Percentiles rank a stretch among this genome's conserved stretches.
These are phyloP conservation scores for Phaeosphaeriaceae sp. DNA, from an alignment of 2,329 filamentous ascomycete genomes.

Conservation along the genomic window DNA sequence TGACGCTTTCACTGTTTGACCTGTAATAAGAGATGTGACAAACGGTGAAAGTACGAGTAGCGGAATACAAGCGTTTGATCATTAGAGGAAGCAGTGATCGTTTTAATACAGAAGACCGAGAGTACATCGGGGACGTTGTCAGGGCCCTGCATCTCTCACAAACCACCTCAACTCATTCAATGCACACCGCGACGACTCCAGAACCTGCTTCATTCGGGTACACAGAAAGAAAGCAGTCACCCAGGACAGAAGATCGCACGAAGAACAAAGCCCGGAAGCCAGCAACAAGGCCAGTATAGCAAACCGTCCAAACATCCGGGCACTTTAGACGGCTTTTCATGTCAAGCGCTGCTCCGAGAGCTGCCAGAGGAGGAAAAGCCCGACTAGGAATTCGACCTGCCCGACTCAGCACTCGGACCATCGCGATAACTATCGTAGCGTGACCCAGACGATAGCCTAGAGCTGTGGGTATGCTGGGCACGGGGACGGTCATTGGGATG, in stretches of 20 bases:
- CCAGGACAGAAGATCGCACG: constrained; percentile 45
- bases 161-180: no score
- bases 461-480: constrained; percentile 25
- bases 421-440: constrained; percentile 34
- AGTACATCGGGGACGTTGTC: no score
- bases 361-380: constrained; percentile 31
- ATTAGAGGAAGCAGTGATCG: no score
- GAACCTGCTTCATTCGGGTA: no score
- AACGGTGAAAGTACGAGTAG: no score
- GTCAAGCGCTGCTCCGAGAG: constrained; percentile 24
- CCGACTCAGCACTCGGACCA: constrained; percentile 37
- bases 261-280: constrained; percentile 43
- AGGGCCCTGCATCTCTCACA: no score
- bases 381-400: constrained; percentile 31
- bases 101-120: no score
- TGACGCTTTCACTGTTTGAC: no score
- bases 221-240: constrained; percentile 4
- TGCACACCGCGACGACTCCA: no score
- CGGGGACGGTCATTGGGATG: constrained; percentile 33
- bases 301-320: constrained; percentile 32
- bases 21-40: no score
- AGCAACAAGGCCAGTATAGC: constrained; percentile 41
- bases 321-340: constrained; percentile 34
- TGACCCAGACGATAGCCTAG: constrained; percentile 17
- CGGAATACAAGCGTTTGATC: no score